These are phyloP conservation scores for Trifolium subterraneum DNA, from an alignment of 306 rosid species.

Conservation along the genomic window DNA sequence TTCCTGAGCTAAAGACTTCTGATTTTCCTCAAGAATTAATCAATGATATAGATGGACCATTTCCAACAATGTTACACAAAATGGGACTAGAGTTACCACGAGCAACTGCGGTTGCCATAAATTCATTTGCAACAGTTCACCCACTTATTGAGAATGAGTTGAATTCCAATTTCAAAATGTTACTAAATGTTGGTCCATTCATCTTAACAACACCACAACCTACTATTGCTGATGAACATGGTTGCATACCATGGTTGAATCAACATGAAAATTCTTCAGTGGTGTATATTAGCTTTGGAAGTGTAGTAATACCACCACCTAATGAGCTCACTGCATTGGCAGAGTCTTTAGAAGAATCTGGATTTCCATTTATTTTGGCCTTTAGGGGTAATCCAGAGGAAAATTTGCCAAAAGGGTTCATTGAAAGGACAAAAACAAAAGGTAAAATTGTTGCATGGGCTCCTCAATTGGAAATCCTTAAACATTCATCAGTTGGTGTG, in stretches of 20 bases:
- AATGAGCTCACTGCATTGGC: constrained; percentile 55
- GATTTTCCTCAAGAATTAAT: constrained; percentile 65
- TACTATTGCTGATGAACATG: constrained; percentile 36
- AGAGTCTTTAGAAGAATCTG: constrained; percentile 58
- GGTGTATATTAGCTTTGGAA: constrained; percentile 68
- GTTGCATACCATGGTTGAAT: constrained; percentile 63
- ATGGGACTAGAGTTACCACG: constrained; percentile 63
- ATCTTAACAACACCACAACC: constrained; percentile 43
- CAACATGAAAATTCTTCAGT: constrained; percentile 55
- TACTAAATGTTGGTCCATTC: constrained; percentile 74
- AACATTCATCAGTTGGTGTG: constrained; percentile 52
- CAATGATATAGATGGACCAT: constrained; percentile 40
- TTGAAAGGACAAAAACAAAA: constrained; percentile 30
- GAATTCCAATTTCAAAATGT: constrained; percentile 36
- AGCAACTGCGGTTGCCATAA: constrained; percentile 65
- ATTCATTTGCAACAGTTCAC: constrained; percentile 61
- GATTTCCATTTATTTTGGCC: constrained; percentile 65
- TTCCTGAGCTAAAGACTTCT: constrained; percentile 37
- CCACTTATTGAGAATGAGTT: constrained; percentile 40
- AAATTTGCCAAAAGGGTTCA: constrained; percentile 47
- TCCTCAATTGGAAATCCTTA: constrained; percentile 54
- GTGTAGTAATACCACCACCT: constrained; percentile 58
- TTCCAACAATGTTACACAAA: constrained; percentile 51
- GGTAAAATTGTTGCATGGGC: constrained; percentile 76
- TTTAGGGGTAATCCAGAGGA: constrained; percentile 53